Base-by-base conservation (phyloP, 2,329 filamentous ascomycete genomes). In the Catunica adiposa region DNA sequence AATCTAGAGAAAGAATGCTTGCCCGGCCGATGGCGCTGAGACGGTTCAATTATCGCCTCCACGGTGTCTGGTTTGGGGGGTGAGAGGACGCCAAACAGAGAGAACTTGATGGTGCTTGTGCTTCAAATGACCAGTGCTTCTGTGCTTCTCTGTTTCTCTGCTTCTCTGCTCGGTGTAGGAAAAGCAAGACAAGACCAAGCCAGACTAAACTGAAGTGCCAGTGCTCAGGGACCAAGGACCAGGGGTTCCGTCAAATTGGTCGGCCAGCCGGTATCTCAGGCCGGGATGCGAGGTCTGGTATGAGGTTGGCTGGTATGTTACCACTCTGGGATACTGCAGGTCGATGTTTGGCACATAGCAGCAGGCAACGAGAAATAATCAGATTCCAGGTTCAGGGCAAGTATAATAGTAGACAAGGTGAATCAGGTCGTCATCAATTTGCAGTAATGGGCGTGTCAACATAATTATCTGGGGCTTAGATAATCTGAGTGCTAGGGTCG, bases 31-130 rank as follows among this genome's bases (percentile, higher is more conserved):
- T 53, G 56, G 44, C 51, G 25, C 23, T 54, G 51, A 48, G 38
- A 40, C 38, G 22, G 42, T 57, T 57, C 51, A 40, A 51, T 50
- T 50, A 31, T 40, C 44, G 37, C 34, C 56, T 57, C 56, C 56
- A 57, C 56, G 34, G 56, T 57, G 56, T 31, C 22, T 52, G 31
- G 34, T 23, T 37, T 29, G 34, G 42, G 37, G 42, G 25, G 44
- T 17, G 40, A 17, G 23, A 38, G 20, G 34, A 38, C 31, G 50
- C 17, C 31, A 26, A 51, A 46, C 44, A 22, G 40, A 44, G 40
- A 46, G 29, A n/a, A n/a, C n/a, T 5, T 38, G 31, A 38, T 37
- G 40, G 40, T 54, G 40, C 40, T 47, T 37, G 40, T 52, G 40
- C 40, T 34, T 31, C 42, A 25, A 38, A 31, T 52, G 53, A 46